These are phyloP conservation scores for Rubroboletus pulcherrimus DNA, from an alignment of 768 basidiomycete genomes.

Conservation along the genomic window DNA sequence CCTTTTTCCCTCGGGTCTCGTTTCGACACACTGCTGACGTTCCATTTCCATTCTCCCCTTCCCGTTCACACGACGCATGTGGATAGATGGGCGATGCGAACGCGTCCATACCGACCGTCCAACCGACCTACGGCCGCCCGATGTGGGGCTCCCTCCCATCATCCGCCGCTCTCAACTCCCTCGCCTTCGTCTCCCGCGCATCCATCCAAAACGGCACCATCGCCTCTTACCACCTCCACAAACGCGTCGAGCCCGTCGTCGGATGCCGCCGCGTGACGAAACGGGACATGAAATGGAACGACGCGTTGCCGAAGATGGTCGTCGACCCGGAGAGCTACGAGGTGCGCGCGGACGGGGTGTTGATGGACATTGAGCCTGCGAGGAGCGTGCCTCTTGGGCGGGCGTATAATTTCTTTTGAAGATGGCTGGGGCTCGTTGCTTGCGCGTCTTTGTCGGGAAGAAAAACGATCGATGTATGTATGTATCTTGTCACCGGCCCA, in stretches of 20 bases:
- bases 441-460: too few relatives aligned
- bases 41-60: not conserved
- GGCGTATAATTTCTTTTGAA: constrained; percentile 80
- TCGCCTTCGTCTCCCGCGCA: constrained; percentile 79
- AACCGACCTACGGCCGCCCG: constrained; percentile 79
- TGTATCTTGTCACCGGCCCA: too few relatives aligned
- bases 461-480: too few relatives aligned
- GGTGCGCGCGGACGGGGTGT: constrained; percentile 72
- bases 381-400: constrained; percentile 61
- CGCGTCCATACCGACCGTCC: constrained; percentile 92
- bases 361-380: constrained; percentile 77
- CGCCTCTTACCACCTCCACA: constrained; percentile 63
- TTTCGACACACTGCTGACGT: not conserved
- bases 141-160: constrained; percentile 89
- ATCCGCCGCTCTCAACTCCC: constrained; percentile 80
- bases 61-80: not conserved
- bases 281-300: constrained; percentile 93
- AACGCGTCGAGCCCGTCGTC: constrained; percentile 70
- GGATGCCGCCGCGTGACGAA: constrained; percentile 76
- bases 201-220: constrained; percentile 61
- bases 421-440: too few relatives aligned
- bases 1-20: not conserved
- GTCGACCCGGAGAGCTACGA: constrained; percentile 94
- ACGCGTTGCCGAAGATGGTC: constrained; percentile 70
- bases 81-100: constrained; percentile 90